Base-by-base conservation (phyloP, 2,329 filamentous ascomycete species). In the Ophiocordyceps camponoti-leonardi region DNA sequence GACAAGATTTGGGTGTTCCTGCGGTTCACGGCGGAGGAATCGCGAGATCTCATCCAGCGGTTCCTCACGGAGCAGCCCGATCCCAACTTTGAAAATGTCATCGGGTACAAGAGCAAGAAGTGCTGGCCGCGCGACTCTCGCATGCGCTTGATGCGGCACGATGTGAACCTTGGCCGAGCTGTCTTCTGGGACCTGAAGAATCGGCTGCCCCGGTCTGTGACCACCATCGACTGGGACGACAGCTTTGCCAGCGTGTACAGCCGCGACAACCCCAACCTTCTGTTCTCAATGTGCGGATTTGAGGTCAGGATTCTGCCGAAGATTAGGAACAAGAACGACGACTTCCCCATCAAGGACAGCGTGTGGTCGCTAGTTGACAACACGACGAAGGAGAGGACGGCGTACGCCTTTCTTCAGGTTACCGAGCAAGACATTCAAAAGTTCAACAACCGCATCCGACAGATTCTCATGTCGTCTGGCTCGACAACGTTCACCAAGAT, bases 171-270 rank as follows among this genome's bases (percentile, higher is more conserved):
- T 40, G 92, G 93, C 40, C 82, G 93, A 49, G 93, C 93, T 48
- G 92, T 95, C 2, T 98, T 98, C 68, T 98, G 92, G 92, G 90
- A 98, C 59, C 66, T 98, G 61, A 96, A 98, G 74, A 98, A 98
- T 62, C 81, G 92, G 39, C 70, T 98, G 46, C 93, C 92, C 22
- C 77, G 92, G 53, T 95, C 88, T 2, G 80, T 98, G 41, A 98
- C 92, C 1, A 98, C 92, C 0, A 93, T 98, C 48, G 92, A 98
- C 52, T 98, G 92, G 92, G 92, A 98, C 54, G 92, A 98, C 60
- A 96, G 92, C 0, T 98, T 98, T 58, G 84, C 87, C 23, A 96
- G 90, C 55, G 92, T 98, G 11, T 98, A 98, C 71, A 96, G 90
- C 61, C 79, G 86, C 52, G 92, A 98, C 65, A 98, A 98, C 58